Base-by-base conservation (phyloP, 441 rosid species). In the Mallotus japonicus region DNA sequence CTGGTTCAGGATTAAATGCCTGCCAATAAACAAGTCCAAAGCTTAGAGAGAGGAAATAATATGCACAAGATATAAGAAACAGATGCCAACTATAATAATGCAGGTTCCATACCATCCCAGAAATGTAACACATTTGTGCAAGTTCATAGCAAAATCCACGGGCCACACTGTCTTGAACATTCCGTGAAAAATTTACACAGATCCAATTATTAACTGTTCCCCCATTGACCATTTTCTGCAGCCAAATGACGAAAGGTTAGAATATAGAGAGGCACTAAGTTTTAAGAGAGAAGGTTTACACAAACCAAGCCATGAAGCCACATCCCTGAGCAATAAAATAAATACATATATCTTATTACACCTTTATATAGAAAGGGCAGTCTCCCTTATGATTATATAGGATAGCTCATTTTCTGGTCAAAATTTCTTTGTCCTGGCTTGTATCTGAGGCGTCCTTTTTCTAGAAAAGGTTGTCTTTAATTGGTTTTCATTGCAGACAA, bases 141-240 rank as follows among this genome's bases (percentile, higher is more conserved):
- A 94, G 96, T 81, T 92, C 96, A 14, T 69, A 75, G 85, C 99
- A 94, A 78, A 94, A 94, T 12, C 87, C 85, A 54, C 81, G 81
- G 2, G 97, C 99, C 50, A 87, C 65, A 84, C 82, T 76, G 44
- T 92, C 97, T 78, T 87, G 92, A 51, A 92, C 96, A 62, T 46
- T 81, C 49, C 95, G 85, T 51, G 97, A 89, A 75, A 94, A 94
- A 77, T 94, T 94, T 19, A 94, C 79, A 88, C 98, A 94, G 58
- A 92, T 80, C 97, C 98, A 94, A 71, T 82, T 83, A 83, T 76
- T 88, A 22, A 94, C 98, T 0, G 90, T 92, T 70, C 98, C 98
- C 14, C 97, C 96, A 80, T 94, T 90, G 46, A 94, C 92, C 98
- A 94, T 90, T 94, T 94, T 94, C 99, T 94, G 87, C 84, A 81